Base-by-base conservation (phyloP, 495 filamentous ascomycete genomes). In the Parachaetomium inaequale region DNA sequence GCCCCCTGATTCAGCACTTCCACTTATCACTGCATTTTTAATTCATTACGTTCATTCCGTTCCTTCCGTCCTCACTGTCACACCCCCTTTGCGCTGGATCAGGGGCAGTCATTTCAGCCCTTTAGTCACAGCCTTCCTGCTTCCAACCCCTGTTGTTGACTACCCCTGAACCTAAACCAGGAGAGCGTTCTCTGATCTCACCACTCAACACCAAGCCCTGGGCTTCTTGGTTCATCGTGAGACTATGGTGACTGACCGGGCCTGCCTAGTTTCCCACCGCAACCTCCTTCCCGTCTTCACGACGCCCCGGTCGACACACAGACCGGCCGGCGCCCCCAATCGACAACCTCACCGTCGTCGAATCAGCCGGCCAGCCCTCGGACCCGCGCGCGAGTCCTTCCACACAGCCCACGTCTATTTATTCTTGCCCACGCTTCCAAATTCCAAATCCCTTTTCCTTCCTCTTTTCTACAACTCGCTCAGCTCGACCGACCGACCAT, bases 351-450 rank as follows among this genome's bases (percentile, higher is more conserved):
- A 23, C 38, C 38, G 26, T 21, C 58, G 36, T 17, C 47, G 17
- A 43, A 43, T 53, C 49, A 60, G 38, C 17, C 21, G 7, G 15
- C 17, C 23, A n/a, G 14, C 38, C 17, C 36, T 32, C 17, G 26
- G 58, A 54, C 49, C 58, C 25, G 26, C 58, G 25, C 21, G 58
- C 36, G 47, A 36, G 19, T 61, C 49, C 32, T 50, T 40, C 14
- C 36, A 40, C 6, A 28, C 23, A 32, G 11, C 40, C 26, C 46
- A 36, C 47, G 7, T 8, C 14, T 8, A 49, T 60, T 54, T 38
- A 55, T 23, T 54, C 15, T 52, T 8, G 10, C 31, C 29, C 32
- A 17, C 29, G 1, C 29, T 21, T 40, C 46, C n/a, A 14, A 28
- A 31, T 31, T 55, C 28, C 11, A 14, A 21, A 2, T 26, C 26